A percentile compares a stretch with the other conserved stretches of the same genome.
phyloP scores from a whole-genome alignment of 2,329 filamentous ascomycete species.

The Biscogniauxia sp. region DNA sequence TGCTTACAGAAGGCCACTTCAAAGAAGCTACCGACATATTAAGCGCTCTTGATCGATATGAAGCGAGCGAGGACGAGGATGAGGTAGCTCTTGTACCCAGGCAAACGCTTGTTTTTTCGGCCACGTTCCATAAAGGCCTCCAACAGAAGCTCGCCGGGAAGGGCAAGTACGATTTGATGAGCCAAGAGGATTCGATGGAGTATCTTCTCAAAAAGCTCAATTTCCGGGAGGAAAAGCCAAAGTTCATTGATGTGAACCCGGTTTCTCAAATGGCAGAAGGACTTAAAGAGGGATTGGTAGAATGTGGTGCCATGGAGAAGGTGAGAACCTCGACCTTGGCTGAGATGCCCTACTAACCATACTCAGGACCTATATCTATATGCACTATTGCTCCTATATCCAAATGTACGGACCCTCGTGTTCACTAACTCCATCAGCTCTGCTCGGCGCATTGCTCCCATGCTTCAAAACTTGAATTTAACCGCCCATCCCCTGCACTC shows the following conservation, averaged over 20 bases:
- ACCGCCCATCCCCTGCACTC: slow-evolving; percentile 80
- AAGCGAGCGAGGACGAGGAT: slow-evolving; percentile 51
- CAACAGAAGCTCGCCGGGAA: slow-evolving; percentile 89
- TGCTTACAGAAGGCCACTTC: slow-evolving; percentile 91
- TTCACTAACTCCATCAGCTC: slow-evolving; percentile 97
- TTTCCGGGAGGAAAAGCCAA: slow-evolving; percentile 80
- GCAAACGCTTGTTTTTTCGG: slow-evolving; percentile 94
- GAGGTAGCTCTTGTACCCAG: slow-evolving; percentile 49
- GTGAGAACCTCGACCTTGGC: slow-evolving; percentile 38
- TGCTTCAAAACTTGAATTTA: slow-evolving; percentile 79
- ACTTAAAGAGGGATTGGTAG: slow-evolving; percentile 84
- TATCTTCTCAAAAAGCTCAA: slow-evolving; percentile 88
- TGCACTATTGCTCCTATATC: slow-evolving; percentile 77
- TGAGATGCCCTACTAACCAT: slow-evolving; percentile 9
- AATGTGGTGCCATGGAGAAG: slow-evolving; percentile 93
- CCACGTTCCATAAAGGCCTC: slow-evolving; percentile 87
- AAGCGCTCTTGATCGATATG: slow-evolving; percentile 69
- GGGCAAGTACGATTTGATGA: slow-evolving; percentile 63
- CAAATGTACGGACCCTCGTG: slow-evolving; percentile 76
- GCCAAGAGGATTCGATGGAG: slow-evolving; percentile 80
- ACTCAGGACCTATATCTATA: slow-evolving; percentile 85
- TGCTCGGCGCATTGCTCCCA: slow-evolving; percentile 79
- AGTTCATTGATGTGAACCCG: slow-evolving; percentile 90
- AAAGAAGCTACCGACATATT: slow-evolving; percentile 91
- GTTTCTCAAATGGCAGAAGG: slow-evolving; percentile 82